Evolutionary conservation across 306 rosid genomes (phyloP).

Genomic region (Sesbania bispinosa): DNA sequence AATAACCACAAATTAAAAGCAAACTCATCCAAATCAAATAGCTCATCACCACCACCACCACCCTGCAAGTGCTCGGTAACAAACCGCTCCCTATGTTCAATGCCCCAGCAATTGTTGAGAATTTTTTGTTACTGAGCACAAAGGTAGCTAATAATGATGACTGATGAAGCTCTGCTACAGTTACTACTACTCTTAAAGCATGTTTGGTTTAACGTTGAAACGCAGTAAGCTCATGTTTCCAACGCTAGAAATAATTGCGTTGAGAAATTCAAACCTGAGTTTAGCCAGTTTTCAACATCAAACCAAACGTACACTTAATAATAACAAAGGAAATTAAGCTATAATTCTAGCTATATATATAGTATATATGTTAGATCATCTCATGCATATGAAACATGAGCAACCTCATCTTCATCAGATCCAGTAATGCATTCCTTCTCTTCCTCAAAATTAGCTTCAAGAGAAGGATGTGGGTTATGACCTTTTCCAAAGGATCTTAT

Average conservation of each 20-base stretch:
- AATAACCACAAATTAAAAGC: conserved; percentile 21
- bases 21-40: conserved; percentile 17
- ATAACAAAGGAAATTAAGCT: not conserved
- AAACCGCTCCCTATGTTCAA: conserved; percentile 56
- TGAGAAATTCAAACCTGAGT: too few species aligned
- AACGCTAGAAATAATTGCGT: too few species aligned
- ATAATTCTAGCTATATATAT: too few species aligned
- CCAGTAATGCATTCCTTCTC: conserved; percentile 66
- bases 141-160: conserved; percentile 32
- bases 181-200: not conserved
- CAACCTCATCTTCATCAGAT: conserved; percentile 54
- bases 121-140: conserved; percentile 86
- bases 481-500: conserved; percentile 81
- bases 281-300: too few species aligned
- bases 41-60: conserved; percentile 17
- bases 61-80: conserved; percentile 65
- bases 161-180: not conserved
- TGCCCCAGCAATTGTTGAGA: conserved; percentile 42
- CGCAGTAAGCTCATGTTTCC: not conserved
- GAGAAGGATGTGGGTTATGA: conserved; percentile 51
- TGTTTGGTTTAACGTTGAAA: not conserved
- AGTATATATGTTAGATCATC: conserved; percentile 11
- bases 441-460: conserved; percentile 48
- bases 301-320: not conserved
- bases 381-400: too few species aligned